Conservation (phyloP, 169 alveolate species). For the Eimeria falciformis region DNA sequence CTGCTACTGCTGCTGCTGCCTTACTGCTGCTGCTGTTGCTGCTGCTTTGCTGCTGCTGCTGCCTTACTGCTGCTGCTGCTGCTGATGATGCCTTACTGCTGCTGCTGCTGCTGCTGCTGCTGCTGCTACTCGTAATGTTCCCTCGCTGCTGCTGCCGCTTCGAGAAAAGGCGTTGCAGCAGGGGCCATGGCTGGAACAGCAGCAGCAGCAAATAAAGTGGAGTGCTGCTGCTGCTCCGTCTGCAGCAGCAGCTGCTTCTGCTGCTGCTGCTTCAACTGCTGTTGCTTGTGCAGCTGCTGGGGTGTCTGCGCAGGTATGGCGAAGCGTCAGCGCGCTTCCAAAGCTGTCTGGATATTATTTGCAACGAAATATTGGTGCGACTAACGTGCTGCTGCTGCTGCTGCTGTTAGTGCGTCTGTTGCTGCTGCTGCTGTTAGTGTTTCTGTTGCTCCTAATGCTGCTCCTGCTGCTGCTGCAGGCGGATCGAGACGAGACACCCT, state of each 20-base stretch:
- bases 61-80: not conserved
- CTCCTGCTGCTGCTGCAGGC: conserved; percentile 54
- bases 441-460: conserved; percentile 2
- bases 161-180: conserved; percentile 27
- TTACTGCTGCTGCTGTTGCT: not conserved
- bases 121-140: not conserved
- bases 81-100: not conserved
- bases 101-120: not conserved
- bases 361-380: conserved; percentile 21
- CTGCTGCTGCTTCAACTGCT: not conserved
- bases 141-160: not conserved
- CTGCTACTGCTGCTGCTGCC: conserved; percentile 2
- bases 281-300: not conserved
- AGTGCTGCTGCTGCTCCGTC: not conserved
- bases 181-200: not conserved
- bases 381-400: conserved; percentile 17
- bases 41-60: not conserved
- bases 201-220: not conserved
- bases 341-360: conserved; percentile 50
- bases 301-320: conserved; percentile 31
- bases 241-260: not conserved
- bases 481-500: conserved; percentile 33
- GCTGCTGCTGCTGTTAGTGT: not conserved
- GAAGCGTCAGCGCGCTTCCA: conserved; percentile 48
- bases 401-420: conserved; percentile 10